Evolutionary conservation across 176 grass and related monocot species (phyloP).

Genomic region (Juncus inflexus): DNA sequence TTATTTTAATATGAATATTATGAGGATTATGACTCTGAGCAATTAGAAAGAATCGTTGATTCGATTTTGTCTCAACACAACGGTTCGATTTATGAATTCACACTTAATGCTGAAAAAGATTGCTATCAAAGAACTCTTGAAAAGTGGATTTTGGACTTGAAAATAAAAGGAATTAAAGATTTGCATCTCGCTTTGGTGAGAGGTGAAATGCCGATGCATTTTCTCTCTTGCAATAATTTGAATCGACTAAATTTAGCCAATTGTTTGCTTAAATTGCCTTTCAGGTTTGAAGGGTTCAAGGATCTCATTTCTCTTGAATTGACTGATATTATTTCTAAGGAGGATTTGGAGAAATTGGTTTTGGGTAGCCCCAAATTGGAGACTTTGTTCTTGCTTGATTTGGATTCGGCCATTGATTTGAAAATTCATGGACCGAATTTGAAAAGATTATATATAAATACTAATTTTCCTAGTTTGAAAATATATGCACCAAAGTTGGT

Average conservation of each 20-base stretch:
- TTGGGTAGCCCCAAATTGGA: neutral
- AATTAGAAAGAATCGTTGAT: neutral
- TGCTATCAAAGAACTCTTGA: neutral
- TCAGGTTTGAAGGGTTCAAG: neutral
- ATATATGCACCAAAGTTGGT: neutral
- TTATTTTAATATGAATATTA: neutral
- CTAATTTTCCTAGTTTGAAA: neutral
- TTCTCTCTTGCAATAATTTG: neutral
- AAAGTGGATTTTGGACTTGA: neutral
- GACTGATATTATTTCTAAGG: neutral
- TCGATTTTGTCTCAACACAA: neutral
- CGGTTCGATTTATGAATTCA: constrained; percentile 7
- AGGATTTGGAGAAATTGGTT: constrained; percentile 1
- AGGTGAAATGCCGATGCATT: neutral
- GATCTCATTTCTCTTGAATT: neutral
- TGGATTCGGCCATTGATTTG: neutral
- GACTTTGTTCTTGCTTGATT: neutral
- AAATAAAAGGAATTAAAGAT: constrained; percentile 10
- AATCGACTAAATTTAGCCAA: neutral
- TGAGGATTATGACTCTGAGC: too few species aligned
- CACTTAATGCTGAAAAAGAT: neutral
- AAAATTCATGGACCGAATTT: constrained; percentile 5
- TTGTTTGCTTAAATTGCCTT: constrained; percentile 1
- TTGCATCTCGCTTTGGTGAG: neutral
- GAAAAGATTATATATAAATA: neutral